Evolutionary conservation across 1,284 basidiomycete species (phyloP), one percentile per base, ranked within the genome.

Genomic region (Cryptococcus maquisensis): DNA sequence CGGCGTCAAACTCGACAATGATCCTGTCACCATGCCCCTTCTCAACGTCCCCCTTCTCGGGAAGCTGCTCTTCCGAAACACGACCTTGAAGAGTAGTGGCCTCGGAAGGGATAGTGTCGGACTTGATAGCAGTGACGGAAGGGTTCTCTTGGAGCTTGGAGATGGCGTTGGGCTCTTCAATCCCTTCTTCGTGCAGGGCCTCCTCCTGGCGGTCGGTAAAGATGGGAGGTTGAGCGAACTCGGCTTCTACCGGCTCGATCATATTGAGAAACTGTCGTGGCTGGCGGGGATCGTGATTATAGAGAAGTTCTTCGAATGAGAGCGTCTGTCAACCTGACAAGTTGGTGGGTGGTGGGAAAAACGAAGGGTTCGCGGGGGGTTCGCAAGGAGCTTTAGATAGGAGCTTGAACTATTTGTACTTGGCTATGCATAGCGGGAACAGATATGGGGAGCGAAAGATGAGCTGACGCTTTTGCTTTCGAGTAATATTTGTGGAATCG

Each of bases 161-260:
- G 39, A 47, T 35, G 28, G 16, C 41, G 44, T n/a, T 28, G 12
- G 36, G 21, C 43, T 42, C 55, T 53, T 69, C 68, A 38, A 62
- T 42, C 3, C 51, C 57, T 55, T 64, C 64, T 47, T 69, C 62
- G 9, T 51, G 52, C 4, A 67, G 48, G 23, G 41, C 47, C 15
- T 48, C 49, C 51, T 72, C 68, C 54, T 69, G 63, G 5, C 44
- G 54, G 9, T 60, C 43, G 35, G 54, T 61, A 54, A 61, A 68
- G 51, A 71, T 65, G 3, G 70, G 70, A 13, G 70, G 70, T 16
- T 52, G 43, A 42, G 68, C 67, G 41, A 71, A 53, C 46, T 71
- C 68, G 23, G 67, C 68, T 62, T 69, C 70, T 42, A 70, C 56
- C 4, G 70, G 70, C 50, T 69, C 65, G 46, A 64, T 52, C 66